Conservation (phyloP, 2,329 filamentous ascomycete species). For the Eurotiales sp. region DNA sequence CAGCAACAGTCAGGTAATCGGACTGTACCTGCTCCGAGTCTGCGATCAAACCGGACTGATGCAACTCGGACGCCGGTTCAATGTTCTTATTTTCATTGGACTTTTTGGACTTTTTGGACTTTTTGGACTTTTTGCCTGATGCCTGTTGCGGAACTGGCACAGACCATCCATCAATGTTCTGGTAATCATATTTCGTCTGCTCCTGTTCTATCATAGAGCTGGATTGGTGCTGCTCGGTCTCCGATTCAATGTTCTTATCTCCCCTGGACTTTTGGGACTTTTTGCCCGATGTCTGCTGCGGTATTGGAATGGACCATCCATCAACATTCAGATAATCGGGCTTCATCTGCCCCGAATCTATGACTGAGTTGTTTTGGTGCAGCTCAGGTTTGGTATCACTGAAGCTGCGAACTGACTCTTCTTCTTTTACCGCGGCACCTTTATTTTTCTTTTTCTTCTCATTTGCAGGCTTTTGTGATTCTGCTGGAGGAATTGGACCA, state of each 20-base stretch:
- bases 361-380: not conserved
- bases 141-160: too few species aligned
- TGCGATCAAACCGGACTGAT: not conserved
- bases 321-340: not conserved
- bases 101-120: not conserved
- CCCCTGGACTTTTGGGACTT: constrained; percentile 5
- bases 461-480: not conserved
- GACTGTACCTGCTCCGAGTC: not conserved
- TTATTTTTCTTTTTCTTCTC: not conserved
- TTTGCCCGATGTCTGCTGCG: not conserved
- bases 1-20: too few species aligned
- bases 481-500: not conserved
- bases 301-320: too few species aligned
- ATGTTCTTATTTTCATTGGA: not conserved
- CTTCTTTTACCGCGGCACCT: too few species aligned
- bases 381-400: too few species aligned
- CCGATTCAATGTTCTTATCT: not conserved
- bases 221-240: constrained; percentile 3
- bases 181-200: too few species aligned
- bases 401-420: too few species aligned
- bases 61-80: not conserved
- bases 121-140: not conserved
- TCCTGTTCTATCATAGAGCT: too few species aligned
- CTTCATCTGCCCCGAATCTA: not conserved
- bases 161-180: too few species aligned